Evolutionary conservation across 2,329 filamentous ascomycete species (phyloP).

Genomic region (Sarocladium brachiariae): DNA sequence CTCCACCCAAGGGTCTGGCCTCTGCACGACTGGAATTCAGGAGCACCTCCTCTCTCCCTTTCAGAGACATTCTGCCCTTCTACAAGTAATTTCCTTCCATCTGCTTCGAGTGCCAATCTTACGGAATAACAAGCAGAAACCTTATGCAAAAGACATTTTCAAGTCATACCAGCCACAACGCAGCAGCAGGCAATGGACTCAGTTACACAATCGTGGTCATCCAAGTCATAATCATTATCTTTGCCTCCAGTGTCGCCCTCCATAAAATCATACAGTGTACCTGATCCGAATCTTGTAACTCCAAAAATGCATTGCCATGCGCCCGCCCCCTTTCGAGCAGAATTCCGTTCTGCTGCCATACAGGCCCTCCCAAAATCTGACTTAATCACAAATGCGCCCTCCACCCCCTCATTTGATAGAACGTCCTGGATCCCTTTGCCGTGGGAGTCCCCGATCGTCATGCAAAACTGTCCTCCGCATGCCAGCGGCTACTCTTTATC

Average conservation of each 20-base stretch:
- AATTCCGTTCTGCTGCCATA: neutral
- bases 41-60: too few species aligned
- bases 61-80: too few species aligned
- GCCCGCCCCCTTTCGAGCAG: neutral
- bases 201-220: neutral
- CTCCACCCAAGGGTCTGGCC: too few species aligned
- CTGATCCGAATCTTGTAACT: neutral
- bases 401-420: neutral
- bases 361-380: too few species aligned
- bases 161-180: too few species aligned
- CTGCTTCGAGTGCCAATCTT: too few species aligned
- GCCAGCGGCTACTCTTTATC: constrained; percentile 27
- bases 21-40: too few species aligned
- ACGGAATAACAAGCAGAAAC: too few species aligned
- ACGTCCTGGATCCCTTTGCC: neutral
- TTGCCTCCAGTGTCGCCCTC: neutral
- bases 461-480: constrained; percentile 37
- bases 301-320: neutral
- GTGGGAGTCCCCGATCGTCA: constrained; percentile 20
- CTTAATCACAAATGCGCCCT: too few species aligned
- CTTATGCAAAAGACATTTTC: too few species aligned
- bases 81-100: too few species aligned
- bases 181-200: too few species aligned
- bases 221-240: neutral
- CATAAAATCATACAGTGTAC: neutral